Base-by-base conservation (phyloP, 2,329 filamentous ascomycete genomes). In the Ophiostoma perfectum region DNA sequence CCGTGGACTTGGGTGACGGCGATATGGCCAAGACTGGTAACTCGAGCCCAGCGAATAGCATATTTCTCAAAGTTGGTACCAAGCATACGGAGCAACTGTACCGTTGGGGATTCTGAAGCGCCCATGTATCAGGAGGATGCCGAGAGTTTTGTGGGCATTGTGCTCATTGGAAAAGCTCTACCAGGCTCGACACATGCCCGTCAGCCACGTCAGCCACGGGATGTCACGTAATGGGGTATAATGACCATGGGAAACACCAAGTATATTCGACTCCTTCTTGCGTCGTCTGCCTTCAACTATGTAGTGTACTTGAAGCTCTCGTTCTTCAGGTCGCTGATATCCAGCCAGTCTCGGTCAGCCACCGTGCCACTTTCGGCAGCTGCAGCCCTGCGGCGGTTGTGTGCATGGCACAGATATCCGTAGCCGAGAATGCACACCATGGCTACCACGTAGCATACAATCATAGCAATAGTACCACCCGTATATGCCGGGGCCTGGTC, bases 311-410 rank as follows among this genome's bases (percentile, higher is more conserved):
- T 79, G 74, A 88, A 87, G 27, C 78, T 80, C 73, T 80, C 81
- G 72, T 88, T 87, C 76, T 88, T 81, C 73, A 75, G 80, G 70
- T 88, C 86, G 6, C 85, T 88, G 77, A 84, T 75, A 38, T 81
- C 79, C 49, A 76, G 77, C 81, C 78, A 86, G 4, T 78, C 77
- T 69, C 82, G 27, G 45, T 70, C 64, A 2, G 45, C 78, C 1
- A 77, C 78, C 8, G 75, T 74, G 16, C 9, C 12, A 8, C 18
- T 60, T 12, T 14, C 41, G 18, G 38, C 45, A 1, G 52, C 41
- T 6, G 66, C 60, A 12, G 60, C 66, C 27, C 60, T 60, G n/a
- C 66, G 60, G 49, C 66, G 66, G 39, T 67, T 67, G 60, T 67
- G 66, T 8, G 66, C 45, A 27, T 55, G 60, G 18, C 70, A 71